A percentile compares a stretch with the other conserved stretches of the same genome.
Evolutionary conservation across 2,329 filamentous ascomycete genomes (phyloP).

Genomic region (Hyphodiscus sp.): DNA sequence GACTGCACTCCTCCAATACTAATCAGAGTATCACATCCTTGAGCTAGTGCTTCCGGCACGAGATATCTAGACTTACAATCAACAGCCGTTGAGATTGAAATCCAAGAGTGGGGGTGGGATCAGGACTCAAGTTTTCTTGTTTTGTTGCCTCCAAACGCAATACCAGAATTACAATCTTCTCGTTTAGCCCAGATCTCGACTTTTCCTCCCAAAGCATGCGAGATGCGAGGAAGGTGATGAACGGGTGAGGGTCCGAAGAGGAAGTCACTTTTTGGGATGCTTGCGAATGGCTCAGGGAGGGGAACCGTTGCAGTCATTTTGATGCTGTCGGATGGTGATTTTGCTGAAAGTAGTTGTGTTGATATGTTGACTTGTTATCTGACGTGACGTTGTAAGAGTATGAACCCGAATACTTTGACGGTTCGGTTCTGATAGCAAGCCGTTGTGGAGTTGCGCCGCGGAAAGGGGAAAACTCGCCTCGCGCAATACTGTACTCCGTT

Average conservation of each 20-base stretch:
- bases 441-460: no score
- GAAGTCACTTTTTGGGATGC: slow-evolving; percentile 54
- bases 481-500: no score
- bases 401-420: no score
- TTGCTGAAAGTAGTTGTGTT: no score
- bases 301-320: no score
- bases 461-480: no score
- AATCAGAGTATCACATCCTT: slow-evolving; percentile 55
- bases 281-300: slow-evolving; percentile 55
- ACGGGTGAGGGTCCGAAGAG: slow-evolving; percentile 65
- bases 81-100: neutral
- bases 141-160: slow-evolving; percentile 65
- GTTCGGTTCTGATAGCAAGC: no score
- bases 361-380: no score
- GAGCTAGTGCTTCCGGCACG: slow-evolving; percentile 52
- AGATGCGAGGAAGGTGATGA: slow-evolving; percentile 59
- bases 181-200: slow-evolving; percentile 64
- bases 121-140: slow-evolving; percentile 57
- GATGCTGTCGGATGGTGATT: no score
- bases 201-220: slow-evolving; percentile 50
- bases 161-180: slow-evolving; percentile 63
- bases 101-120: neutral
- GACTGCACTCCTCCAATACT: slow-evolving; percentile 63
- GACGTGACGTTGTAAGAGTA: no score
- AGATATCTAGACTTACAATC: slow-evolving; percentile 44